phyloP scores from a whole-genome alignment of 106 monocot genomes.

The Gastrodia elata region DNA sequence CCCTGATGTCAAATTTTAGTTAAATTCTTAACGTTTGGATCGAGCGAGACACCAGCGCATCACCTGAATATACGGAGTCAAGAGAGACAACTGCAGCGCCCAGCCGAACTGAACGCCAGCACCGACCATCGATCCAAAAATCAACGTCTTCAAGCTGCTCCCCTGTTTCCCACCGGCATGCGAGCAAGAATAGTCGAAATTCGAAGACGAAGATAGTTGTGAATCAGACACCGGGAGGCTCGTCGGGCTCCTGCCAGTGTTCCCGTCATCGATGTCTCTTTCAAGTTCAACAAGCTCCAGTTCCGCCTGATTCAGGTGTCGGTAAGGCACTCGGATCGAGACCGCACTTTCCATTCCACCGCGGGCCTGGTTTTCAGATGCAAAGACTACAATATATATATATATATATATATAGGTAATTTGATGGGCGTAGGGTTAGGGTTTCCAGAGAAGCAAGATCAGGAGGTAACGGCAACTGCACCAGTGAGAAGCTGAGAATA shows the following conservation, averaged over 20 bases:
- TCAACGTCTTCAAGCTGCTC: conserved; percentile 47
- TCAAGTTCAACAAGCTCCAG: conserved; percentile 37
- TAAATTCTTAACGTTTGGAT: too few species aligned
- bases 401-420: background rate
- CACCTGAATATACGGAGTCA: conserved; percentile 97
- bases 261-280: conserved; percentile 8
- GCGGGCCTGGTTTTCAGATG: background rate
- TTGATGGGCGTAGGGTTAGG: background rate
- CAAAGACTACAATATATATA: too few species aligned
- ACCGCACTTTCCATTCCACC: conserved; percentile 14
- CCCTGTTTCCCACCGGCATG: background rate
- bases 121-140: conserved; percentile 68
- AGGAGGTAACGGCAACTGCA: too few species aligned
- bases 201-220: conserved; percentile 9
- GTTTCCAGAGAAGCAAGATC: background rate
- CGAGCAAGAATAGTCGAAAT: background rate
- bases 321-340: conserved; percentile 43
- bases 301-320: conserved; percentile 39
- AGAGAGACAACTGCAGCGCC: conserved; percentile 89
- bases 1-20: too few species aligned
- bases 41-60: background rate
- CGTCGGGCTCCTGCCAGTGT: background rate
- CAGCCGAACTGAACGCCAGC: conserved; percentile 98
- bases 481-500: background rate
- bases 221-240: background rate